These are phyloP conservation scores for Suillus tomentosus DNA, from an alignment of 768 basidiomycete genomes.

Conservation along the genomic window DNA sequence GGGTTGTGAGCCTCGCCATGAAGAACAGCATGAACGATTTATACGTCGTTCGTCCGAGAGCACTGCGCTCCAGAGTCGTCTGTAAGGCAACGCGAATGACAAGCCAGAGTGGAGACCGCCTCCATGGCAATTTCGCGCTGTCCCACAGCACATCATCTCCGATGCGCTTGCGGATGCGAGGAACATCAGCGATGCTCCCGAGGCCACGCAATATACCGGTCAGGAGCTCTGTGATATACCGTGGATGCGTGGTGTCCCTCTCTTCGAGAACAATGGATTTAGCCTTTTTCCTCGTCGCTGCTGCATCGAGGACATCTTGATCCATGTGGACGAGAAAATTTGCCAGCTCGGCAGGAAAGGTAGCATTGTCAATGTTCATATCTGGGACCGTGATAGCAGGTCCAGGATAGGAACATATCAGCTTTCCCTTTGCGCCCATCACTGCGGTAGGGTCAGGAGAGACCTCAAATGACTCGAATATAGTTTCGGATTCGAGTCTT, in stretches of 20 bases:
- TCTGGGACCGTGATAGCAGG: conserved; percentile 42
- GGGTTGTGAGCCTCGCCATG: conserved; percentile 21
- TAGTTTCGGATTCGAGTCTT: conserved; percentile 25
- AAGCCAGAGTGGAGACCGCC: conserved; percentile 54
- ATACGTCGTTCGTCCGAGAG: conserved; percentile 23
- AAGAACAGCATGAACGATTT: conserved; percentile 38
- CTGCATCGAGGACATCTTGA: conserved; percentile 31
- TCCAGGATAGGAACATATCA: conserved; percentile 48
- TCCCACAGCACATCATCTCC: conserved; percentile 50
- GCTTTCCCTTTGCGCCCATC: conserved; percentile 42
- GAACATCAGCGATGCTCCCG: conserved; percentile 30
- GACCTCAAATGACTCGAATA: conserved; percentile 50
- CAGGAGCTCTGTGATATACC: conserved; percentile 51
- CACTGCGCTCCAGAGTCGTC: conserved; percentile 31
- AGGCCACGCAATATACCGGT: conserved; percentile 47
- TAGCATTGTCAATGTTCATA: conserved; percentile 25
- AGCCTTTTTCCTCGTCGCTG: conserved; percentile 39
- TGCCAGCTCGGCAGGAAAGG: conserved; percentile 38
- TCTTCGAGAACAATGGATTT: conserved; percentile 22
- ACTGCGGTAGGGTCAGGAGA: conserved; percentile 39
- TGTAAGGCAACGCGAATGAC: conserved; percentile 49
- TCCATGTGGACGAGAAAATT: conserved; percentile 40
- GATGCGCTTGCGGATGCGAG: conserved; percentile 43
- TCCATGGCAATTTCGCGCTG: conserved; percentile 43
- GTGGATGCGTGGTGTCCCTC: conserved; percentile 42